phyloP scores from a whole-genome alignment of 352 stramenopile genomes.

The Pythium coloratum region DNA sequence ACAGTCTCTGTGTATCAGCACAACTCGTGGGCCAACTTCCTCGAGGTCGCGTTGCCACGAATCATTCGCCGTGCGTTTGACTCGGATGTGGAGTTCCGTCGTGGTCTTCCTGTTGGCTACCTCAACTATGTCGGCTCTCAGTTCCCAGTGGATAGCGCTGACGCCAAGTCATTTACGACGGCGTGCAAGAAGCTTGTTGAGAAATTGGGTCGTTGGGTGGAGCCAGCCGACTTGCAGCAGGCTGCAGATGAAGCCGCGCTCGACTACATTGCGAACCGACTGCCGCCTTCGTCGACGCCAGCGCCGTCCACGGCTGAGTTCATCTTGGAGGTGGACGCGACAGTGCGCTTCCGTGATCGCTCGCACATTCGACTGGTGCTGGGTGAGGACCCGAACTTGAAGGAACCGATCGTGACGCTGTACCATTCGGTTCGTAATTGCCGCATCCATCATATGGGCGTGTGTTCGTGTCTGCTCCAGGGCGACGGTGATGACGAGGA shows the following conservation, averaged over 20 bases:
- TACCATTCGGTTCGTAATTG: slow-evolving; percentile 81
- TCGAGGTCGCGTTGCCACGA: slow-evolving; percentile 75
- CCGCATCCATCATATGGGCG: slow-evolving; percentile 78
- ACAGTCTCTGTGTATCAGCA: slow-evolving; percentile 89
- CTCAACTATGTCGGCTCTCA: slow-evolving; percentile 74
- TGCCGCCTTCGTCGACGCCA: slow-evolving; percentile 43
- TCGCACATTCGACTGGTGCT: slow-evolving; percentile 70
- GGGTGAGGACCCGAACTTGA: slow-evolving; percentile 49
- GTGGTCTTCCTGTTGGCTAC: slow-evolving; percentile 72
- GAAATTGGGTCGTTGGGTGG: slow-evolving; percentile 51
- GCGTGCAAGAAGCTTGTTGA: slow-evolving; percentile 50
- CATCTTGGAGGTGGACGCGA: slow-evolving; percentile 45
- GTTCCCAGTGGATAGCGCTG: slow-evolving; percentile 35
- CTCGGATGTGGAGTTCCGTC: slow-evolving; percentile 67
- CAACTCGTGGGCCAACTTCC: slow-evolving; percentile 87
- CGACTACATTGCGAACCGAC: slow-evolving; percentile 72
- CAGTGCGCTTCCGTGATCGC: slow-evolving; percentile 66
- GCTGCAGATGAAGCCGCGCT: slow-evolving; percentile 75
- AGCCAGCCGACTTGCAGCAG: slow-evolving; percentile 55
- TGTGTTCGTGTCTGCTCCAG: slow-evolving; percentile 58
- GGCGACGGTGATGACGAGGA: slow-evolving; percentile 34
- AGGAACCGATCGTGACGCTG: slow-evolving; percentile 62
- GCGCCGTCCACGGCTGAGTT: slow-evolving; percentile 30
- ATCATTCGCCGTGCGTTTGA: slow-evolving; percentile 82
- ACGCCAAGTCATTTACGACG: slow-evolving; percentile 52